Conservation (phyloP, 169 alveolate genomes). For the Plasmodium gallinaceum region DNA sequence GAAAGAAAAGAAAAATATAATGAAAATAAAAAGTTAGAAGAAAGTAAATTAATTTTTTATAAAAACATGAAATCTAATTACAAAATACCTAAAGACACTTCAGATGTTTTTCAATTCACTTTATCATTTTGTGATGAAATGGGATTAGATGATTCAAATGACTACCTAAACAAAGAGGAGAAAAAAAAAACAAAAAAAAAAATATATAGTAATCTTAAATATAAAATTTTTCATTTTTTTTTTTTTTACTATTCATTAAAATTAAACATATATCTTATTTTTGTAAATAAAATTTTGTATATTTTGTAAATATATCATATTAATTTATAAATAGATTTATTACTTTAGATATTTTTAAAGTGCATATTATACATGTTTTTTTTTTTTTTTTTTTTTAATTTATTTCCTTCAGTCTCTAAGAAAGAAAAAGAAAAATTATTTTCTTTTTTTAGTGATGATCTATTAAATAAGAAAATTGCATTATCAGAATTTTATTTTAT, state of each 20-base stretch:
- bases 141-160: slow-evolving; percentile 5
- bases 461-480: slow-evolving; percentile 70
- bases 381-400: background rate
- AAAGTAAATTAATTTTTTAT: slow-evolving; percentile 8
- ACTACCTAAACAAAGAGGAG: background rate
- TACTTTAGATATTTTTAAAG: background rate
- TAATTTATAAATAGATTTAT: background rate
- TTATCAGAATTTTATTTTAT: slow-evolving; percentile 80
- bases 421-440: slow-evolving; percentile 77
- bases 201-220: background rate
- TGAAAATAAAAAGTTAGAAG: slow-evolving; percentile 40
- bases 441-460: slow-evolving; percentile 80
- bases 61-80: slow-evolving; percentile 18
- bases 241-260: too few relatives aligned
- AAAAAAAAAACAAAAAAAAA: slow-evolving; percentile 8
- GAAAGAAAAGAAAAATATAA: slow-evolving; percentile 54
- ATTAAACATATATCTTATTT: background rate
- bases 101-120: background rate
- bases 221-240: background rate
- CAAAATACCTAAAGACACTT: slow-evolving; percentile 1
- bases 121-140: slow-evolving; percentile 14
- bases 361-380: background rate
- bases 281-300: background rate
- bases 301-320: background rate
- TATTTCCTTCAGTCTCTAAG: slow-evolving; percentile 45